Evolutionary conservation across 805 yeast genomes (phyloP), one percentile per base, ranked within the genome.

Genomic region (Teunomyces barrocoloradensis): DNA sequence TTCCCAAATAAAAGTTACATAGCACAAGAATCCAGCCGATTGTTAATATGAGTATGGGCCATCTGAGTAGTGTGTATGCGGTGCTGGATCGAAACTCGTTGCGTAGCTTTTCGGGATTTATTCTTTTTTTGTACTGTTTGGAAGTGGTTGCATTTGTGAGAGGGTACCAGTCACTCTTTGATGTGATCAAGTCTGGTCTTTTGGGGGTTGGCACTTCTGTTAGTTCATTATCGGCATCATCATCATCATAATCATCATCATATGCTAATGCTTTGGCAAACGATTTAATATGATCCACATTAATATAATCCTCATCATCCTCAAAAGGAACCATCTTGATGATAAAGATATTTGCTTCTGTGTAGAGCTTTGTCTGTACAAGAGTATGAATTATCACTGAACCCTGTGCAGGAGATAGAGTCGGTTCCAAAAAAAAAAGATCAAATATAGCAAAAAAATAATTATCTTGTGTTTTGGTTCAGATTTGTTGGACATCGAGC

Each of bases 11-110:
- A 0, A 77, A 40, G 0, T 72, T 21, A 21, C 81, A 72, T 10
- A 87, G 65, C 2, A 82, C 48, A 0, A 58, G 32, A 1, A 84
- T 69, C 89, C 91, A 87, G 12, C 67, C 28, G 2, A 77, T 53
- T 1, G 82, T 78, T 13, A 78, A 64, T 0, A 78, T 41, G 45
- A 87, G 66, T 3, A 85, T 62, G 0, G 94, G 95, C 78, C 85
- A 86, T 38, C 94, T 65, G 23, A 87, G 66, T 1, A 86, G 34
- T 3, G 59, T 54, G 51, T 67, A 73, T 9, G 68, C 54, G 3
- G 63, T 53, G 46, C 66, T 63, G 18, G 66, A 58, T 11, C 76
- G 60, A 53, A 70, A 72, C 51, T 73, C 77, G 50, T 72, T 68
- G 15, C 39, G 41, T 5, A 38, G 11, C 28, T 41, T 21, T 13